These are phyloP conservation scores for Priceomyces fermenticarens DNA, from an alignment of 805 yeast species.

Conservation along the genomic window DNA sequence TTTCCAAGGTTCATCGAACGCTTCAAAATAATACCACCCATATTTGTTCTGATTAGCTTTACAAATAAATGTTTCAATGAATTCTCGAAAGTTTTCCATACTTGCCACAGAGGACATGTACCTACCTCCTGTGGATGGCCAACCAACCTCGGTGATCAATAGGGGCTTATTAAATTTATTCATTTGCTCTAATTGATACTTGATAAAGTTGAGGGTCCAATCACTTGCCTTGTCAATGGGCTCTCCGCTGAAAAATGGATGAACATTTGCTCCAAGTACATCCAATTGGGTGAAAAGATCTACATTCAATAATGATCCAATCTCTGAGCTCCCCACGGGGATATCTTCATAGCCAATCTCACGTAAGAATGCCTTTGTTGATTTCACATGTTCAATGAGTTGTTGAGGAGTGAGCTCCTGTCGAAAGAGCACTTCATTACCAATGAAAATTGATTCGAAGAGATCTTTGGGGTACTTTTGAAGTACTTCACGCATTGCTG, in stretches of 20 bases:
- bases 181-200: slow-evolving; percentile 41
- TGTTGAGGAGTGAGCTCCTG: slow-evolving; percentile 40
- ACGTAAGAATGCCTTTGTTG: slow-evolving; percentile 36
- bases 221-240: slow-evolving; percentile 42
- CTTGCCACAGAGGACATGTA: slow-evolving; percentile 48
- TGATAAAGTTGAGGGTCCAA: slow-evolving; percentile 52
- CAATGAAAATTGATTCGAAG: slow-evolving; percentile 54
- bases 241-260: slow-evolving; percentile 67
- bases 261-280: slow-evolving; percentile 59
- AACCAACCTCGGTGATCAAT: slow-evolving; percentile 62
- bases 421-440: slow-evolving; percentile 61
- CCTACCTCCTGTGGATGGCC: slow-evolving; percentile 66
- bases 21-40: slow-evolving; percentile 64
- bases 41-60: slow-evolving; percentile 29
- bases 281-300: slow-evolving; percentile 46
- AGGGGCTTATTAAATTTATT: slow-evolving; percentile 27
- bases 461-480: slow-evolving; percentile 39
- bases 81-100: slow-evolving; percentile 38
- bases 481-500: slow-evolving; percentile 41
- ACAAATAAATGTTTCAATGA: slow-evolving; percentile 54
- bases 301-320: slow-evolving; percentile 45
- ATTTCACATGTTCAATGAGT: slow-evolving; percentile 40
- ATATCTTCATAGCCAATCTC: slow-evolving; percentile 31
- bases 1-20: slow-evolving; percentile 75
- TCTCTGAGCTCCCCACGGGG: slow-evolving; percentile 63